Evolutionary conservation across 2,329 filamentous ascomycete species (phyloP).

Genomic region (Dactylellina cionopaga): DNA sequence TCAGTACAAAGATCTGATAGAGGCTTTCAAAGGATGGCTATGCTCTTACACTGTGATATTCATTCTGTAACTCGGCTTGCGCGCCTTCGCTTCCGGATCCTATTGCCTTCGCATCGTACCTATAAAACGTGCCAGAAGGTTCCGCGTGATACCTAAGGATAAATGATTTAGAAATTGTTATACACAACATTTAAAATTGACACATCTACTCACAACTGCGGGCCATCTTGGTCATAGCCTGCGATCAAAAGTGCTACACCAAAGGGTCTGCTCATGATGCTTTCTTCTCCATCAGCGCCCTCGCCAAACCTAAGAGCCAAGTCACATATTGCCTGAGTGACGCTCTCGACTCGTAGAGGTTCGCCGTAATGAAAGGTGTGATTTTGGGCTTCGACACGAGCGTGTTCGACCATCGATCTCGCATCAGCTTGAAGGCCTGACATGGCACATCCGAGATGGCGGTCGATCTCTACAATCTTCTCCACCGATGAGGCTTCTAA

Average conservation of each 20-base stretch:
- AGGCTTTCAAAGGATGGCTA: background rate
- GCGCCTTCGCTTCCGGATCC: slow-evolving; percentile 96
- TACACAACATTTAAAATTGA: background rate
- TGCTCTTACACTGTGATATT: slow-evolving; percentile 83
- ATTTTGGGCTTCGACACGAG: slow-evolving; percentile 95
- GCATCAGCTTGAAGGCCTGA: slow-evolving; percentile 96
- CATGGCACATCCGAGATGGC: slow-evolving; percentile 99
- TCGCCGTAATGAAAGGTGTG: slow-evolving; percentile 99
- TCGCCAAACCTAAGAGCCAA: slow-evolving; percentile 95
- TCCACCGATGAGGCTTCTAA: slow-evolving; percentile 98
- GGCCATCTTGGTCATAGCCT: slow-evolving; percentile 95
- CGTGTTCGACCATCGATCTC: slow-evolving; percentile 97
- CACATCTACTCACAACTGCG: slow-evolving; percentile 75
- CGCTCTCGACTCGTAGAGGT: slow-evolving; percentile 92
- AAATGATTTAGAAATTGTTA: no score
- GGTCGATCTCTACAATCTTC: slow-evolving; percentile 99
- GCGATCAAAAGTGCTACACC: slow-evolving; percentile 96
- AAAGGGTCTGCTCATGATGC: slow-evolving; percentile 97
- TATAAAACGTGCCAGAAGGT: slow-evolving; percentile 97
- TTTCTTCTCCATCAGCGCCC: slow-evolving; percentile 96
- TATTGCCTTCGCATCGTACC: slow-evolving; percentile 98
- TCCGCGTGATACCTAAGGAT: slow-evolving; percentile 84
- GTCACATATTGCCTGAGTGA: slow-evolving; percentile 98
- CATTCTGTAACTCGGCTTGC: slow-evolving; percentile 96
- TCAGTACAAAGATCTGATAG: slow-evolving; percentile 53